phyloP scores from a whole-genome alignment of 768 basidiomycete species.

The Lactarius deliciosus region DNA sequence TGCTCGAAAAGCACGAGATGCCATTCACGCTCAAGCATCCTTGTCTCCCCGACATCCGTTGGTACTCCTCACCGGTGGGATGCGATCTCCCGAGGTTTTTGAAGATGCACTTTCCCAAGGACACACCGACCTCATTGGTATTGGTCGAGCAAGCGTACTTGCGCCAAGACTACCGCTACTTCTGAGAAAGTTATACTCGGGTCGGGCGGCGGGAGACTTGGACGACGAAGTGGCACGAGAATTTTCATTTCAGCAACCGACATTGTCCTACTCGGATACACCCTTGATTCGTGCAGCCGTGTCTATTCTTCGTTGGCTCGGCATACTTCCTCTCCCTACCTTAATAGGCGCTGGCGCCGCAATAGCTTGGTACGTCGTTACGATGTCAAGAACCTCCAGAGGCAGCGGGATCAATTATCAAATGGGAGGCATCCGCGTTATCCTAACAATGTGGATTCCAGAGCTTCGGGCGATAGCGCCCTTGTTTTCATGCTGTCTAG shows the following conservation, averaged over 20 bases:
- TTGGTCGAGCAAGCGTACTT: slow-evolving; percentile 66
- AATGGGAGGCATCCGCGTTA: slow-evolving; percentile 31
- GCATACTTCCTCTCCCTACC: slow-evolving; percentile 40
- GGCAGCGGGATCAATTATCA: slow-evolving; percentile 29
- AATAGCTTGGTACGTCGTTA: slow-evolving; percentile 67
- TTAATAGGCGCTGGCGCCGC: slow-evolving; percentile 64
- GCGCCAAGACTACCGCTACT: slow-evolving; percentile 57
- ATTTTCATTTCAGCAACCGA: slow-evolving; percentile 13
- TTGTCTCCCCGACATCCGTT: slow-evolving; percentile 45
- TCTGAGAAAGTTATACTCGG: slow-evolving; percentile 29
- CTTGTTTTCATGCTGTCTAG: slow-evolving; percentile 9
- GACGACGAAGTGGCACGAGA: slow-evolving; percentile 27
- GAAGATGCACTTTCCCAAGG: slow-evolving; percentile 48
- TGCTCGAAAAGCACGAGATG: slow-evolving; percentile 52
- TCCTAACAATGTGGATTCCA: slow-evolving; percentile 32
- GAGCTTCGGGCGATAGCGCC: slow-evolving; percentile 1
- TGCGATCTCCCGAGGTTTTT: slow-evolving; percentile 59
- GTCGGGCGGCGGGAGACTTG: not conserved
- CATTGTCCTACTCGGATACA: slow-evolving; percentile 14
- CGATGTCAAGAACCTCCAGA: slow-evolving; percentile 52
- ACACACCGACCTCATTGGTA: slow-evolving; percentile 74
- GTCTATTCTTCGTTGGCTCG: slow-evolving; percentile 27
- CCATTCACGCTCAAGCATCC: slow-evolving; percentile 39
- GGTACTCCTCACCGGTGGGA: slow-evolving; percentile 79
- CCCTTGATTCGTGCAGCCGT: slow-evolving; percentile 9